A percentile compares a stretch with the other conserved stretches of the same genome.
These are phyloP conservation scores for Mycena kentingensis DNA, from an alignment of 768 basidiomycete species.

Conservation along the genomic window DNA sequence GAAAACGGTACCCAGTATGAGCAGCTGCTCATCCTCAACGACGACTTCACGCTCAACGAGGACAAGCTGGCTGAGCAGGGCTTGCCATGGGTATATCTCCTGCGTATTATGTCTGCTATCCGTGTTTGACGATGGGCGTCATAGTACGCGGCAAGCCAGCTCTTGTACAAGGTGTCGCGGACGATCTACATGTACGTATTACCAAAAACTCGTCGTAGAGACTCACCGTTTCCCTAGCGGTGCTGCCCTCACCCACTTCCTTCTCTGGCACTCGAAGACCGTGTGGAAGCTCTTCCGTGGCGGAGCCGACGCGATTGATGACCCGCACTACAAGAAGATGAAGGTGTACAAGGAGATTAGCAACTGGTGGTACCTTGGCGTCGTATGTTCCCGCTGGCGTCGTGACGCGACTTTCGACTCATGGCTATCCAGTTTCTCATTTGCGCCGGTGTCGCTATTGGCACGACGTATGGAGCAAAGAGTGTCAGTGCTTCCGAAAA, in stretches of 20 bases:
- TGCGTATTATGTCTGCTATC: not conserved
- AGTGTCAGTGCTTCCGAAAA: too few species aligned
- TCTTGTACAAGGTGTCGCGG: conserved; percentile 39
- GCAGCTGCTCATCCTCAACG: conserved; percentile 50
- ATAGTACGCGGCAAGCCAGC: conserved; percentile 46
- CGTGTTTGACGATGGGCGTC: conserved; percentile 34
- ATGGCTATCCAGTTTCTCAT: too few species aligned
- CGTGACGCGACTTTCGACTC: too few species aligned
- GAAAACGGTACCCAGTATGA: conserved; percentile 48
- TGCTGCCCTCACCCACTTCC: conserved; percentile 49
- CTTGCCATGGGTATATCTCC: conserved; percentile 21
- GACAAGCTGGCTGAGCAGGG: conserved; percentile 42
- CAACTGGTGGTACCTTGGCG: conserved; percentile 38
- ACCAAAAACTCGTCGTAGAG: not conserved
- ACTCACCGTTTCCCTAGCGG: not conserved
- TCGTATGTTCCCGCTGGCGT: too few species aligned
- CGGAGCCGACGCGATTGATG: conserved; percentile 35
- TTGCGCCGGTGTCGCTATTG: conserved; percentile 35
- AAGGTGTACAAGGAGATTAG: conserved; percentile 35
- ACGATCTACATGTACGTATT: conserved; percentile 38
- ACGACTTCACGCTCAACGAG: conserved; percentile 48
- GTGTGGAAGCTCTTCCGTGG: conserved; percentile 38
- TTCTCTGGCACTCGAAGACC: conserved; percentile 49
- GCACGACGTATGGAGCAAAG: conserved; percentile 32
- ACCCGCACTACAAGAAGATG: conserved; percentile 42